Evolutionary conservation across 768 basidiomycete genomes (phyloP).

Genomic region (Suillus americanus): DNA sequence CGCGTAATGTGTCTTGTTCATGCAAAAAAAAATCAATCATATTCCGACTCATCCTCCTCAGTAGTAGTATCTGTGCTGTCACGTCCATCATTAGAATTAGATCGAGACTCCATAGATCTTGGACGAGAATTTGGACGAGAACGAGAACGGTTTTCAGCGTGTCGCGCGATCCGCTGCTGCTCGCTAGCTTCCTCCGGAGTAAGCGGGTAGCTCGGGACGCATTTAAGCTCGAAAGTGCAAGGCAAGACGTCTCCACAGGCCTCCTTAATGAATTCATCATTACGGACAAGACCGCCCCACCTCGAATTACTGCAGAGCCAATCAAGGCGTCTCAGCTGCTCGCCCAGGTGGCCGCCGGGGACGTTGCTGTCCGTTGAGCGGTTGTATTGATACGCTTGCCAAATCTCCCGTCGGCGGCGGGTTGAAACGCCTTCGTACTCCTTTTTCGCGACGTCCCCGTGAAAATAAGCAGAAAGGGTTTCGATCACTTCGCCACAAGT

Average conservation of each 20-base stretch:
- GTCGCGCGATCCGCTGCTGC: slow-evolving; percentile 30
- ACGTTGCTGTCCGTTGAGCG: slow-evolving; percentile 61
- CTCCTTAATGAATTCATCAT: slow-evolving; percentile 43
- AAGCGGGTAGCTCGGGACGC: slow-evolving; percentile 44
- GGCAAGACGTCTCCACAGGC: slow-evolving; percentile 50
- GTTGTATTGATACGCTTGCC: slow-evolving; percentile 60
- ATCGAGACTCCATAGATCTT: not conserved
- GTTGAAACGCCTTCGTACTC: slow-evolving; percentile 49
- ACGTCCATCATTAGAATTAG: slow-evolving; percentile 7
- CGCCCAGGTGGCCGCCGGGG: slow-evolving; percentile 66
- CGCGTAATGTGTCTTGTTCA: not conserved
- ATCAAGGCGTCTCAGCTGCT: slow-evolving; percentile 65
- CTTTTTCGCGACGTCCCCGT: slow-evolving; percentile 45
- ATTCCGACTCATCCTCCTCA: slow-evolving; percentile 10
- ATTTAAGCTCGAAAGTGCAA: slow-evolving; percentile 60
- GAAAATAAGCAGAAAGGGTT: slow-evolving; percentile 48
- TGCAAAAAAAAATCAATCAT: slow-evolving; percentile 7
- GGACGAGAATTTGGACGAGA: slow-evolving; percentile 7
- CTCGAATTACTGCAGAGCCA: slow-evolving; percentile 58
- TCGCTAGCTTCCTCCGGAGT: slow-evolving; percentile 51
- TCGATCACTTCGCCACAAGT: slow-evolving; percentile 70
- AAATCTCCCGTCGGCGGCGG: slow-evolving; percentile 41
- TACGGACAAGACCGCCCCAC: slow-evolving; percentile 59
- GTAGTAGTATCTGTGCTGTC: not conserved
- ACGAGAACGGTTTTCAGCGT: slow-evolving; percentile 18